Evolutionary conservation across 1,139 yeast genomes (phyloP).

Genomic region (Taphrina confusa): DNA sequence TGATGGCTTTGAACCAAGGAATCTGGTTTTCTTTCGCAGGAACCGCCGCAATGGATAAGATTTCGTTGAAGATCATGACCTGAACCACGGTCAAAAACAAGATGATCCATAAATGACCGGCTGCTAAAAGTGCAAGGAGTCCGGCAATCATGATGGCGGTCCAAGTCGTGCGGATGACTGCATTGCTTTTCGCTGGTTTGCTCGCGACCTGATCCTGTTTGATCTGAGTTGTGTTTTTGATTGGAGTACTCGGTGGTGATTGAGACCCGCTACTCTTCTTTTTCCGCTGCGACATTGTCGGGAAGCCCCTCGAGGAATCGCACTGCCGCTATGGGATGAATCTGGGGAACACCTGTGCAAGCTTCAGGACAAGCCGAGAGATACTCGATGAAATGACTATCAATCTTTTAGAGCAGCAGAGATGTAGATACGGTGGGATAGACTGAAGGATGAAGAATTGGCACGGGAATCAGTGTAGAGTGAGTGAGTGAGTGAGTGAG

Average conservation of each 20-base stretch:
- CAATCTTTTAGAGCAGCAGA: no score
- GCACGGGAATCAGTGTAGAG: no score
- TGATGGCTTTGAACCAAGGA: slow-evolving; percentile 79
- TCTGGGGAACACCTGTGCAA: no score
- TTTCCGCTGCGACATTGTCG: slow-evolving; percentile 16
- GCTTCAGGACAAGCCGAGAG: no score
- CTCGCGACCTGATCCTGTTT: slow-evolving; percentile 1
- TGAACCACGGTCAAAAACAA: slow-evolving; percentile 70
- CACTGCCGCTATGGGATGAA: no score
- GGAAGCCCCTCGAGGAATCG: no score
- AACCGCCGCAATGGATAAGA: slow-evolving; percentile 76
- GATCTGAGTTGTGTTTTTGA: neutral
- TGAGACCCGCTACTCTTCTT: slow-evolving; percentile 12
- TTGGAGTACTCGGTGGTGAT: slow-evolving; percentile 15
- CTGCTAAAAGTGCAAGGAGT: slow-evolving; percentile 69
- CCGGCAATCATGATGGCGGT: slow-evolving; percentile 84
- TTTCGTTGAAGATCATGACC: slow-evolving; percentile 83
- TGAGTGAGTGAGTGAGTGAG: no score
- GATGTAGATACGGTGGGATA: no score
- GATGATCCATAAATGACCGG: slow-evolving; percentile 85
- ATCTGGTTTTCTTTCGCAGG: slow-evolving; percentile 81
- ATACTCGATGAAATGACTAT: no score
- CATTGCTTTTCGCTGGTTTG: slow-evolving; percentile 22
- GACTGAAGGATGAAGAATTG: no score
- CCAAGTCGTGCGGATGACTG: slow-evolving; percentile 75